Percentiles rank a stretch among this genome's conserved stretches.
phyloP scores from a whole-genome alignment of 768 basidiomycete genomes.

The Cubamyces lactineus region DNA sequence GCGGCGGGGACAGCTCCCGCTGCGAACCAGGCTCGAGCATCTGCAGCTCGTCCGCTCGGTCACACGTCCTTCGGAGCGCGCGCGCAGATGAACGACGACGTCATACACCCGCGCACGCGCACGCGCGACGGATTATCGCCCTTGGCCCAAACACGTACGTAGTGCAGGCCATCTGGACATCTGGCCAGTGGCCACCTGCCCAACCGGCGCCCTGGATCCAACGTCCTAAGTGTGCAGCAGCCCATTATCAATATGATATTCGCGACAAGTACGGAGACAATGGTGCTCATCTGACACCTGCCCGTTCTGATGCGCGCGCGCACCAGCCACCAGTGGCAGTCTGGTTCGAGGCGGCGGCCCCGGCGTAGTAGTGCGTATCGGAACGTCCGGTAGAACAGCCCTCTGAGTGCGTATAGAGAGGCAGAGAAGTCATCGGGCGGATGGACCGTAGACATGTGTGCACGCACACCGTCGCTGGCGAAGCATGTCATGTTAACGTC shows the following conservation, averaged over 20 bases:
- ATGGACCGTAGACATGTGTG: no score
- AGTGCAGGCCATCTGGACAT: no score
- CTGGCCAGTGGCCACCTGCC: no score
- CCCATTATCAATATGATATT: not conserved
- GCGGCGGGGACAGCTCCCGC: not conserved
- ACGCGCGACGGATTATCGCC: no score
- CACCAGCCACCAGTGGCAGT: not conserved
- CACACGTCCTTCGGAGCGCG: not conserved
- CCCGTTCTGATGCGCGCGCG: not conserved
- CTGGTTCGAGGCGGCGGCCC: not conserved
- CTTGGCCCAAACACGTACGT: no score
- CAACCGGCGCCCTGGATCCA: not conserved
- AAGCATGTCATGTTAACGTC: no score
- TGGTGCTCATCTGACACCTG: conserved; percentile 9
- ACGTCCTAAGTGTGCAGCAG: not conserved
- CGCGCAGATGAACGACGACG: no score
- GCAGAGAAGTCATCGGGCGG: no score
- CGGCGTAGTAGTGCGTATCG: not conserved
- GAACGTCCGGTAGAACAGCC: no score
- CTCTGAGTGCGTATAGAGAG: no score
- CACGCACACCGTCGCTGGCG: no score
- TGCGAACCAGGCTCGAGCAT: not conserved
- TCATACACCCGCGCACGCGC: no score
- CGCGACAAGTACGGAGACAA: not conserved
- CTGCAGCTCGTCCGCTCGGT: not conserved